Base-by-base conservation (phyloP, 73 alveolate genomes). In the Loxodes magnus region DNA sequence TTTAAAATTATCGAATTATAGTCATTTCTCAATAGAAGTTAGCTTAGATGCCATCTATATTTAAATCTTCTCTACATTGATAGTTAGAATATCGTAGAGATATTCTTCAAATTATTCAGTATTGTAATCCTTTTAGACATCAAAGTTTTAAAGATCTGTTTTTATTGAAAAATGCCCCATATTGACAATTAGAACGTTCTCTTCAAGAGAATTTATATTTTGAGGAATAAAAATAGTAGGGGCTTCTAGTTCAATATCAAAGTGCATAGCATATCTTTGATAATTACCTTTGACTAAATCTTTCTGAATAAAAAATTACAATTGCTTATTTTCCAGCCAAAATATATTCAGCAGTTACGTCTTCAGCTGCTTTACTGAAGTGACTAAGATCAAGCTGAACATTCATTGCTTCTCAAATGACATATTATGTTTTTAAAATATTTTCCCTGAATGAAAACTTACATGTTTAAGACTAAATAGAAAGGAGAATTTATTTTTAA, bases 311-410 rank as follows among this genome's bases (percentile, higher is more conserved):
- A n/a, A n/a, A n/a, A n/a, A n/a, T n/a, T n/a, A n/a, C n/a, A n/a
- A n/a, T n/a, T n/a, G n/a, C n/a, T 2, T 67, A 70, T 0, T 55
- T 41, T 2, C 88, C 88, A 15, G 16, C 52, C 14, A 30, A 31
- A 3, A 74, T 56, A 38, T 53, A 56, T 64, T 74, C 50, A 23
- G 42, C 14, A 2, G 61, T 58, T 23, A 39, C 17, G 6, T 43
- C 71, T n/a, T 51, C 35, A 4, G 82, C 88, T 1, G 14, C 50
- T 20, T 68, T 57, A 21, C 38, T 58, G 44, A 67, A 74, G 35
- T 74, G 60, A 31, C 62, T 41, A 9, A 53, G 15, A 35, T 56
- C 74, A 20, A 51, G 43, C 15, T 49, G 33, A 4, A 43, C 66
- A 19, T 25, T 60, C 12, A 31, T 25, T 7, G 69, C 75, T 12